Base-by-base conservation (phyloP, 176 grass and related monocot species). In the Oryza glumipatula region DNA sequence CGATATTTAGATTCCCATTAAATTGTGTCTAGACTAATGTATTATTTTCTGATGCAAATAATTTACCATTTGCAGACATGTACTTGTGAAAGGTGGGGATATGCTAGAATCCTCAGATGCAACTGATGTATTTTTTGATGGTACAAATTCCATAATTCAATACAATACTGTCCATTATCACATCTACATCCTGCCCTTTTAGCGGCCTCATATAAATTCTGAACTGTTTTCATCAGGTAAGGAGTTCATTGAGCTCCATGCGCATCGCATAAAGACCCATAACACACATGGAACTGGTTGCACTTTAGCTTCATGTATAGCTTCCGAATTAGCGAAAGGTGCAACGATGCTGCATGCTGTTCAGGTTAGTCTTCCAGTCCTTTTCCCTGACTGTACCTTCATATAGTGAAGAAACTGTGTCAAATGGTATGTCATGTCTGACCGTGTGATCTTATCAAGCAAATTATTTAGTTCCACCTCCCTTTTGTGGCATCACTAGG, bases 271-370 rank as follows among this genome's bases (percentile, higher is more conserved):
- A 84, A 86, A 88, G 76, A 95, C 93, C 45, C 83, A 15, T 54
- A 98, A 96, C 49, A 94, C 93, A 51, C 96, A 98, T 76, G 96
- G 96, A 85, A 98, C 96, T 23, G 96, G 96, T 69, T 98, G 96
- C 91, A 98, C 96, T 85, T 81, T 98, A 67, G 93, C 96, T 70
- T 98, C 93, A 67, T 96, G 89, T 80, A 94, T 98, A 73, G 91
- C 96, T 44, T 88, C 96, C 41, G 93, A 90, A 89, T 88, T 98
- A 88, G 91, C 96, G 47, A 98, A 98, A 90, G 96, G 96, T 76
- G 76, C 79, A 60, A 51, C 80, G 47, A 95, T 98, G 89, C 74
- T 95, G 58, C 85, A 90, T 77, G 91, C 93, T 92, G 87, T 95
- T 87, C 69, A 90, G 93, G 96, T 86, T 76, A 74, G 68, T 75